Base-by-base conservation (phyloP, 2,329 filamentous ascomycete species). In the Penicillium expansum region DNA sequence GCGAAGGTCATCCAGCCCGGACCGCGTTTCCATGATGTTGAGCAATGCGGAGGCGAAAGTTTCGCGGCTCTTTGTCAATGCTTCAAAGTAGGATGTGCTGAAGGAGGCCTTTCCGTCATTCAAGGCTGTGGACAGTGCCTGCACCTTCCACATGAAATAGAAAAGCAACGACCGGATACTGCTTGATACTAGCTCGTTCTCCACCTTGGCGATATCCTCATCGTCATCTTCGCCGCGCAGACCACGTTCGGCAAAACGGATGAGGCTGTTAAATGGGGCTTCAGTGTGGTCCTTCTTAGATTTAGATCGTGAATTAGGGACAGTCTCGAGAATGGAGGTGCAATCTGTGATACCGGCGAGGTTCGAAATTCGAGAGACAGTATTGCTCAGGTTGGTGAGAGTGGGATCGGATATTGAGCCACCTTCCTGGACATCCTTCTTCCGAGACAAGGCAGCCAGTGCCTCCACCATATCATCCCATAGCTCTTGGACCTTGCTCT, bases 81-180 rank as follows among this genome's bases (percentile, higher is more conserved):
- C 84, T 63, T 87, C 83, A 43, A 90, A 86, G 41, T 90, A 79
- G 57, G 86, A 84, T 24, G 79, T 82, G 57, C 83, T 79, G 69
- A 88, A 87, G 1, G 78, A 77, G 22, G 82, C 80, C 42, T 85
- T 82, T 27, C 80, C 79, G 10, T 74, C 67, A 16, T 80, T 76
- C 35, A 90, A 73, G 16, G 82, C 74, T 52, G 81, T 78, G 60
- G 80, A 79, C 58, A 91, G 68, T 51, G 81, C 79, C 52, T 85
- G 83, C 22, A 89, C 83, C 70, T 94, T 93, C 94, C 94, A 99
- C 86, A 96, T 91, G 71, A 97, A 96, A 76, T 97, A 97, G 75
- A 95, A 91, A 45, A 92, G 82, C 49, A 89, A 82, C 2, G 87
- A 82, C 62, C 89, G 88, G 67, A 95, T 89, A 30, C 91, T 88